These are phyloP conservation scores for Cutaneotrichosporon cutaneum DNA, from an alignment of 1,284 basidiomycete species.

Conservation along the genomic window DNA sequence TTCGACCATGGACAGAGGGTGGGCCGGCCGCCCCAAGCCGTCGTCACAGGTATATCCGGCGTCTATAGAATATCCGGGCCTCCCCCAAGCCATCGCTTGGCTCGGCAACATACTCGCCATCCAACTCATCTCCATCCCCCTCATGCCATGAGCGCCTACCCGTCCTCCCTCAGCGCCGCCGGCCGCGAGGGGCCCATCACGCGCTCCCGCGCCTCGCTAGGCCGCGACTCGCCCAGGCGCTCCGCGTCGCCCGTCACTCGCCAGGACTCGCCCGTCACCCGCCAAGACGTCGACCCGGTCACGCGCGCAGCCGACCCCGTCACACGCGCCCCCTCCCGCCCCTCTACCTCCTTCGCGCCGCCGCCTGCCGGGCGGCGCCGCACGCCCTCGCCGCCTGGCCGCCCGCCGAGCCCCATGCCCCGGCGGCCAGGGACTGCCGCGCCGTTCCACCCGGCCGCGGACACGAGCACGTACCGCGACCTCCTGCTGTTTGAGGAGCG, in stretches of 20 bases:
- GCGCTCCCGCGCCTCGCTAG: background rate
- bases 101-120: background rate
- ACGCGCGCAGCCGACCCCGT: background rate
- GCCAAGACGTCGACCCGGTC: background rate
- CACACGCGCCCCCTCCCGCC: background rate
- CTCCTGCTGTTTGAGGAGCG: slow-evolving; percentile 92
- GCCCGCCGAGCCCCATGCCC: slow-evolving; percentile 4
- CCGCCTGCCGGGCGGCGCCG: background rate
- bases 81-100: background rate
- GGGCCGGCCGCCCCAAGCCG: no score
- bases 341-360: background rate
- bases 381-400: background rate
- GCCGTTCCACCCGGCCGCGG: slow-evolving; percentile 64
- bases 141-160: background rate
- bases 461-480: slow-evolving; percentile 78
- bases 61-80: background rate
- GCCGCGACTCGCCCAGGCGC: background rate
- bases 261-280: background rate
- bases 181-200: background rate
- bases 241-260: background rate
- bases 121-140: background rate
- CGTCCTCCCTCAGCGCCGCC: background rate
- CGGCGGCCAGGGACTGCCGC: slow-evolving; percentile 10
- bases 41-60: no score
- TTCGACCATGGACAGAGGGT: no score